These are phyloP conservation scores for Ceratocystis ficicola DNA, from an alignment of 2,329 filamentous ascomycete species.

Conservation along the genomic window DNA sequence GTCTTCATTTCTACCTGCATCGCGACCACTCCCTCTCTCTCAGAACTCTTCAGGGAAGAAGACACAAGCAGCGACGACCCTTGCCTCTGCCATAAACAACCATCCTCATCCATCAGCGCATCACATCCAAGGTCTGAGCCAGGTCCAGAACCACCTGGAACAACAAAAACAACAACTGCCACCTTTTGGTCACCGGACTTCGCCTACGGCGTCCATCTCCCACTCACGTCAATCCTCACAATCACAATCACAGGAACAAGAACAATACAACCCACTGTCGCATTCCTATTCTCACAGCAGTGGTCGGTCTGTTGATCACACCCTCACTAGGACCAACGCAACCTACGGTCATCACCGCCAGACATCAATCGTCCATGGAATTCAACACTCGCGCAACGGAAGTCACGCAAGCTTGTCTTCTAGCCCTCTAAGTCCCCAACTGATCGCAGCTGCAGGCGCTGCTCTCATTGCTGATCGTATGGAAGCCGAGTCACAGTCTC, in stretches of 20 bases:
- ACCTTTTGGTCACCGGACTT: background rate
- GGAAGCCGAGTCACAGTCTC: constrained; percentile 37
- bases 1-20: constrained; percentile 10
- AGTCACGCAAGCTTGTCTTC: constrained; percentile 69
- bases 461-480: constrained; percentile 41
- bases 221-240: constrained; percentile 48
- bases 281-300: constrained; percentile 27
- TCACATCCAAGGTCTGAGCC: constrained; percentile 10
- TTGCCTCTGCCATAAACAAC: constrained; percentile 1
- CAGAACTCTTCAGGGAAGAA: constrained; percentile 1
- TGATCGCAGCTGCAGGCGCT: constrained; percentile 58
- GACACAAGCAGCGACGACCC: background rate
- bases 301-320: constrained; percentile 33
- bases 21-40: background rate
- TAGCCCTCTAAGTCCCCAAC: constrained; percentile 78
- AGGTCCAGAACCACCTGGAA: background rate
- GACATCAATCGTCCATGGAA: constrained; percentile 92
- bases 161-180: constrained; percentile 3
- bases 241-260: constrained; percentile 33
- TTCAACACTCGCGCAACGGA: constrained; percentile 83
- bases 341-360: constrained; percentile 82
- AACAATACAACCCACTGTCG: constrained; percentile 36
- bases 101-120: constrained; percentile 6
- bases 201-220: constrained; percentile 31
- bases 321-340: constrained; percentile 38